Conservation (phyloP, 2,329 filamentous ascomycete species). For the Intubia oerlemansii region DNA sequence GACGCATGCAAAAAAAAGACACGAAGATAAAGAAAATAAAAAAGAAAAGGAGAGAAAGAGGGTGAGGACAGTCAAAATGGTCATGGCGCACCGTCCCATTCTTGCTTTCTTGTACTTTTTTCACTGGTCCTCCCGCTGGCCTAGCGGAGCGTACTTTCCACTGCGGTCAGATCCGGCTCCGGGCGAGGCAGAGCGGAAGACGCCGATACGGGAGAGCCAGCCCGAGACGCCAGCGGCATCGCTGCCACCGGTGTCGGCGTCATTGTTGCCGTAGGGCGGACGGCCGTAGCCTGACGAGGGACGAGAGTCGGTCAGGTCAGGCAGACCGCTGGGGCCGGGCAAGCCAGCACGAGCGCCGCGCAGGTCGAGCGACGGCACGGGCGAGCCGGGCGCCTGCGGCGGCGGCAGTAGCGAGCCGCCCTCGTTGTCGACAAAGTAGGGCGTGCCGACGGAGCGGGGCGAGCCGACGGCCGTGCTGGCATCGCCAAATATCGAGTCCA, state of each 20-base stretch:
- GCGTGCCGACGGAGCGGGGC: slow-evolving; percentile 56
- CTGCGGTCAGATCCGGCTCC: slow-evolving; percentile 14
- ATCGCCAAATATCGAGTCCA: slow-evolving; percentile 88
- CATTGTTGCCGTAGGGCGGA: slow-evolving; percentile 7
- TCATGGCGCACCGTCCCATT: too few relatives aligned
- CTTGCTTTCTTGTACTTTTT: too few relatives aligned
- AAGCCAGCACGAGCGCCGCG: slow-evolving; percentile 51
- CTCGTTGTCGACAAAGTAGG: slow-evolving; percentile 57
- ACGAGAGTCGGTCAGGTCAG: slow-evolving; percentile 31
- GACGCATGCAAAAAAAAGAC: too few relatives aligned
- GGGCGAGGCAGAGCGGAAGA: slow-evolving; percentile 16
- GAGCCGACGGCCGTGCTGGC: slow-evolving; percentile 65
- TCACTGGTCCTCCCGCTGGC: slow-evolving; percentile 20
- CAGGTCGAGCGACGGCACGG: slow-evolving; percentile 55
- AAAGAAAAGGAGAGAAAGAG: too few relatives aligned
- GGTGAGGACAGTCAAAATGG: too few relatives aligned
- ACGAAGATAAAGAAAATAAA: too few relatives aligned
- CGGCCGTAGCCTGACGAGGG: slow-evolving; percentile 11
- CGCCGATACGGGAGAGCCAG: slow-evolving; percentile 22
- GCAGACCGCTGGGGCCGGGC: slow-evolving; percentile 38
- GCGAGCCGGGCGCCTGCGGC: slow-evolving; percentile 40
- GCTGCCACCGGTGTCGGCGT: slow-evolving; percentile 13
- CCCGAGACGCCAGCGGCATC: slow-evolving; percentile 19
- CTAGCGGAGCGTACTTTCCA: slow-evolving; percentile 18
- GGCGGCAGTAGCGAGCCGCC: slow-evolving; percentile 50